Base-by-base conservation (phyloP, 1,284 basidiomycete genomes). In the Rhizopogon parksii region DNA sequence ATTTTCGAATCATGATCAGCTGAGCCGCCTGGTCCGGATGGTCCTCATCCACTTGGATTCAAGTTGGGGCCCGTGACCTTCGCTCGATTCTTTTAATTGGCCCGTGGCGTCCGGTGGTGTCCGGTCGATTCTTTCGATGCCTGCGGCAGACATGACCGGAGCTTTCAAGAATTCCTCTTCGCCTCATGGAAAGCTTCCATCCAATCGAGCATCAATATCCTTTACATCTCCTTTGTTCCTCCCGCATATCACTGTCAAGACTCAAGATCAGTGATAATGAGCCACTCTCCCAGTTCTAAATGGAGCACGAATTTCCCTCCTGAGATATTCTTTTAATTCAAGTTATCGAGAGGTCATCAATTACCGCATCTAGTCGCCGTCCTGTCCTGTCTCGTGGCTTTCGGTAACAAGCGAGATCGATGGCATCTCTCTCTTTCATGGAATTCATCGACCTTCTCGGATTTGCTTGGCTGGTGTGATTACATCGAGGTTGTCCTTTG, bases 351-450 rank as follows among this genome's bases (percentile, higher is more conserved):
- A 32, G 42, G 42, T 32, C 42, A 43, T 43, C 27, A 19, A 43
- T 43, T 43, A 32, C 42, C 27, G 32, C 42, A 43, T 43, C 27
- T 43, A 32, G 17, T 43, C 42, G 27, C 42, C 17, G 27, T 43
- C 42, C 21, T 6, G 21, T 43, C 8, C 27, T 5, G 1, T 32
- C 27, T 43, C 40, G 27, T 43, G 27, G 15, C 27, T 5, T 12
- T 8, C 17, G 42, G 42, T 14, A 32, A 43, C 15, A 19, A 19
- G 42, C 27, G 42, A 43, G 30, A 43, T 43, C 12, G 42, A 43
- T 43, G 30, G 19, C 12, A 32, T 11, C 30, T 32, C 36, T 4
- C 15, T 37, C 36, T 17, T 15, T 37, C 14, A 37, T 37, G 17
- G 17, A 6, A 7, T 14, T 5, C 27, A 19, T 12, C 42, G 42